Base-by-base conservation (phyloP, 140 eudicot species). In the Bidens hawaiensis region DNA sequence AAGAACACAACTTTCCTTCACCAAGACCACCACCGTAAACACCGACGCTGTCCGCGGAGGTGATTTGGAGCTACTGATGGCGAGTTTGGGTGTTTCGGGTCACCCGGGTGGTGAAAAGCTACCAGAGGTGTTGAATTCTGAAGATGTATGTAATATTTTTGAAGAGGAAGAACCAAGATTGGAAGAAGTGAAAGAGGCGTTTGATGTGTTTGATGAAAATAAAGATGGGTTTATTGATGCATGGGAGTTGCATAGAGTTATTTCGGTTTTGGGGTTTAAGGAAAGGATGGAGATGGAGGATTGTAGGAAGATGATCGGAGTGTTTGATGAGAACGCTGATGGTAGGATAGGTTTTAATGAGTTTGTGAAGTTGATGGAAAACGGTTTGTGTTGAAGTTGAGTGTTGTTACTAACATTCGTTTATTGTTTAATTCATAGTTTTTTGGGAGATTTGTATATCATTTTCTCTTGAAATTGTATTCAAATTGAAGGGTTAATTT, bases 51-150 rank as follows among this genome's bases (percentile, higher is more conserved):
- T 53, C 53, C 4, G 43, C n/a, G 65, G 73, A 66, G 84, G 70
- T 21, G 96, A 87, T 7, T 61, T 82, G 59, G 82, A 82, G 61
- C 15, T 77, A 25, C 69, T 90, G 38, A 67, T 82, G 79, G 74
- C 33, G 36, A 76, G 76, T 17, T 64, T 90, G 19, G 94, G 96
- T 12, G 19, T 85, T 64, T 64, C 30, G 52, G 28, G 68, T 60
- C 73, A 47, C 17, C 62, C 77, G 14, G 60, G 33, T 2, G 70
- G 40, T 2, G 78, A 41, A 25, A 64, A 75, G 60, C 52, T 73
- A 27, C 78, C 79, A 0, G 80, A 77, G 72, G 78, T 55, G 75
- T 70, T 87, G 82, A 68, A 54, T 48, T 48, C 65, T 4, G 64
- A 36, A 0, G 82, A 85, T 4, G 6, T 87, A 38, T 63, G 55